Conservation (phyloP, 345 rosid species). For the Syzygium aromaticum region DNA sequence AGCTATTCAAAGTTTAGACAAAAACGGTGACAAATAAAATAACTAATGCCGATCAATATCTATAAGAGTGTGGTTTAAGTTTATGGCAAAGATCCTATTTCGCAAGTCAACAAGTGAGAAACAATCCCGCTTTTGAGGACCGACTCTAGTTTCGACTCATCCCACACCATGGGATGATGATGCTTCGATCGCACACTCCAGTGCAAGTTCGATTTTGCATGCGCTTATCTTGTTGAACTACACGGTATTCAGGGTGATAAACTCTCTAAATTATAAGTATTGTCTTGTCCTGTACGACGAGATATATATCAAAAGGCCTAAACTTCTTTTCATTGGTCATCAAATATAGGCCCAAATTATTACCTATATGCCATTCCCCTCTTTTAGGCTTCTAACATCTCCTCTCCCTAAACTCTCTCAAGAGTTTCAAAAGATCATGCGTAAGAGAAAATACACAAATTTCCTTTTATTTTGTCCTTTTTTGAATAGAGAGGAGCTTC, state of each 20-base stretch:
- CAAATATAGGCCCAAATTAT: not conserved
- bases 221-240: not conserved
- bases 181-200: not conserved
- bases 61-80: accelerated
- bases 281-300: not conserved
- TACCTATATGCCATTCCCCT: not conserved
- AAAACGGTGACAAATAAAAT: not conserved
- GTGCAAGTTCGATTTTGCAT: not conserved
- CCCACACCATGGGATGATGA: not conserved
- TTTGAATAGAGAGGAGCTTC: not conserved
- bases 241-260: accelerated
- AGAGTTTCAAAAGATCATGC: not conserved
- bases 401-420: not conserved
- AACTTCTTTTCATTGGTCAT: not conserved
- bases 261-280: not conserved
- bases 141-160: not conserved
- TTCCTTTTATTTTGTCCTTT: not conserved
- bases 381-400: not conserved
- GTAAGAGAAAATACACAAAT: not conserved
- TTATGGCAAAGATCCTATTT: accelerated
- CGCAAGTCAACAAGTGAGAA: not conserved
- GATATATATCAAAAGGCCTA: accelerated
- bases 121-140: not conserved
- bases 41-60: accelerated
- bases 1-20: not conserved